Evolutionary conservation across 352 stramenopile species (phyloP), one percentile per base, ranked within the genome.

Genomic region (Thalassiosira delicatula): DNA sequence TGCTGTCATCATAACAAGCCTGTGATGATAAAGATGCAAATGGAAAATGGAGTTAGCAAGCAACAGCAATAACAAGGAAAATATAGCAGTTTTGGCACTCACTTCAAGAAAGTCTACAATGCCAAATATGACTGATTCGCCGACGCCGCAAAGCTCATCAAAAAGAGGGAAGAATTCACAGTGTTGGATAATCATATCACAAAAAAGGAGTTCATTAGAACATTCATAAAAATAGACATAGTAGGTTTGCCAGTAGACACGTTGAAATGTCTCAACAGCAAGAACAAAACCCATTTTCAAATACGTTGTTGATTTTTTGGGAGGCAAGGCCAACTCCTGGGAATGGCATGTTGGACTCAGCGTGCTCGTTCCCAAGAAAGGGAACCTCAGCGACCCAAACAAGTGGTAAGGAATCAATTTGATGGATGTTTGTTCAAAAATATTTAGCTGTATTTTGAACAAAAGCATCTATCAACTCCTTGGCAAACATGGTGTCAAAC

Each of bases 101-200:
- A 81, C 65, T 68, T 65, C 40, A 56, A 23, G 14, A 53, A 68
- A 56, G 62, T 85, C 0, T 75, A 65, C 70, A 85, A 85, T 46
- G 62, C 62, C 33, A 35, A 76, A 32, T 23, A 23, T 27, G 62
- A 37, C 54, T 1, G 11, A 17, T 25, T 69, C 19, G 23, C 27
- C 0, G 12, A 49, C 25, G 0, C 29, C 17, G 71, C 44, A 2
- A 35, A 76, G 0, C 21, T 57, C 17, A 70, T 86, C 2, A 12
- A 42, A 53, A 67, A 83, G 33, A 56, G 49, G 32, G 65, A 78
- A n/a, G n/a, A n/a, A n/a, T n/a, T n/a, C n/a, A n/a, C n/a, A n/a
- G n/a, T n/a, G n/a, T n/a, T n/a, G n/a, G n/a, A n/a, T n/a, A n/a
- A n/a, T n/a, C n/a, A n/a, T n/a, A n/a, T n/a, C n/a, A n/a, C n/a